A percentile compares a stretch with the other conserved stretches of the same genome.
Conservation (phyloP, 1,284 basidiomycete species). For the Meira nashicola region DNA sequence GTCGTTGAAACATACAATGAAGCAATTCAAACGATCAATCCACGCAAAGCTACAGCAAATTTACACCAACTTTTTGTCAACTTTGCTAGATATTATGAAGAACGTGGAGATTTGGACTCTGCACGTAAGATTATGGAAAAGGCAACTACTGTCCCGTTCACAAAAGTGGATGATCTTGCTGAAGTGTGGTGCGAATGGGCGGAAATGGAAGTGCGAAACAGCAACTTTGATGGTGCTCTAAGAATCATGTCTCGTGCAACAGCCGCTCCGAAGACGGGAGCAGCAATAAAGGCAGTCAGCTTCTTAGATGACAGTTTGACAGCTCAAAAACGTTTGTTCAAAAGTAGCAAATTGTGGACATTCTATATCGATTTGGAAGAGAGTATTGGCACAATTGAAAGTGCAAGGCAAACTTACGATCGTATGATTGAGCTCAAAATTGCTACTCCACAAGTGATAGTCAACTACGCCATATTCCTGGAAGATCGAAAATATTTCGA, state of each 20-base stretch:
- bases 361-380: constrained; percentile 98
- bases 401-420: constrained; percentile 88
- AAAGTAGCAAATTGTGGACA: constrained; percentile 96
- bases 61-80: constrained; percentile 85
- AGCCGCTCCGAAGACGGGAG: constrained; percentile 63
- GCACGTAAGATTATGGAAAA: constrained; percentile 90
- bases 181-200: constrained; percentile 99
- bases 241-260: constrained; percentile 93
- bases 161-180: constrained; percentile 92
- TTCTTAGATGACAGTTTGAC: constrained; percentile 91
- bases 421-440: constrained; percentile 95
- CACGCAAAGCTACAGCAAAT: constrained; percentile 85
- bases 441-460: constrained; percentile 87
- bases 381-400: constrained; percentile 71
- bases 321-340: constrained; percentile 86
- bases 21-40: constrained; percentile 81
- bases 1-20: constrained; percentile 86
- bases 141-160: constrained; percentile 84
- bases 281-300: constrained; percentile 74
- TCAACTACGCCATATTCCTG: constrained; percentile 94
- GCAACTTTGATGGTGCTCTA: constrained; percentile 92
- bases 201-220: constrained; percentile 92
- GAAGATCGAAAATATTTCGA: constrained; percentile 98
- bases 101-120: constrained; percentile 82
- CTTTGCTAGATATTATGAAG: constrained; percentile 96